Base-by-base conservation (phyloP, 129 eudicot species). In the Smallanthus sonchifolius region DNA sequence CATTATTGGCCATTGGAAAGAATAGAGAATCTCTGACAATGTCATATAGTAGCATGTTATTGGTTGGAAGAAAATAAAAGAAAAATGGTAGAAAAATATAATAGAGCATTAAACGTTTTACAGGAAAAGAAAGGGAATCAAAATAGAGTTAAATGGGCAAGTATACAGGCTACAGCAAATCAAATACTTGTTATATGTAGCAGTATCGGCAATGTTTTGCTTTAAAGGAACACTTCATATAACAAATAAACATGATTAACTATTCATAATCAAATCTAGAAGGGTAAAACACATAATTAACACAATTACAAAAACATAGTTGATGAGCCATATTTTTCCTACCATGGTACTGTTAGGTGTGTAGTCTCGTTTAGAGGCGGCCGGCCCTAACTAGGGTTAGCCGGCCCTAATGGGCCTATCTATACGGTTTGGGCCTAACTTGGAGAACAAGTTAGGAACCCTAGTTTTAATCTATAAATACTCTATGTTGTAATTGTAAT, bases 1-100 rank as follows among this genome's bases (percentile, higher is more conserved):
- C 64, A 78, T 87, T 90, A 70, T 82, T 87, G 70, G 96, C 96
- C 96, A 90, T 90, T 44, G 49, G 43, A 75, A 76, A 40, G 67
- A 67, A 64, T 44, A 74, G n/a, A 72, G 40, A 65, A 57, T 72
- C 60, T 86, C 84, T 81, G 87, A 67, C 42, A 81, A 66, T 20
- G 67, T 32, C 16, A 56, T 61, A 74, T 61, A 36, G 72, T 67
- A 45, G 80, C 52, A 75, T 34, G 66, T 84, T 65, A 78, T 76
- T 70, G 62, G 43, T 39, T 67, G 66, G 35, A 75, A 44, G 30
- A 62, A 55, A 63, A 30, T 55, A 3, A 37, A 34, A 16, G 30
- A 38, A 24, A 79, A 32, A 55, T 19, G 17, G 24, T 45, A n/a
- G 28, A 36, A 52, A 48, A 72, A 35, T 42, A 10, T 32, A 3